Evolutionary conservation across 495 filamentous ascomycete genomes (phyloP).

Genomic region (Hypoxylon fragiforme): DNA sequence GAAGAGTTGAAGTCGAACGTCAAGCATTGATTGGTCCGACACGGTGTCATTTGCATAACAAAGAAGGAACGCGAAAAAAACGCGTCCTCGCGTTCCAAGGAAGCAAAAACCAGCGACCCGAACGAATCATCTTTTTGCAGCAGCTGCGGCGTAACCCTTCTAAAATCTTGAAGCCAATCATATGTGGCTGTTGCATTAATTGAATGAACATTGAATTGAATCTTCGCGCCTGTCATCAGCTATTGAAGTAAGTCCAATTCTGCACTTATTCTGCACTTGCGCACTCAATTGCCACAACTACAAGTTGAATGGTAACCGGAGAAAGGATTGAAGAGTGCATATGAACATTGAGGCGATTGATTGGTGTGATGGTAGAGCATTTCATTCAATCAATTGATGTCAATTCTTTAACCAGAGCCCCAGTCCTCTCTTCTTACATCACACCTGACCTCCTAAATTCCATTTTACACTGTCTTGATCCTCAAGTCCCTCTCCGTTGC

Average conservation of each 20-base stretch:
- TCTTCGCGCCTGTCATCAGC: constrained; percentile 28
- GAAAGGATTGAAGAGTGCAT: no score
- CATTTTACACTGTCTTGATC: no score
- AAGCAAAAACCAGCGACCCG: constrained; percentile 2
- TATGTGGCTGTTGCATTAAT: constrained; percentile 25
- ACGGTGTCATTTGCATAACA: constrained; percentile 25
- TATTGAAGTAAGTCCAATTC: no score
- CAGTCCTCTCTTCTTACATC: no score
- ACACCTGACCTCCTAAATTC: no score
- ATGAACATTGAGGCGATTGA: no score
- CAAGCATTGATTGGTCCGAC: constrained; percentile 25
- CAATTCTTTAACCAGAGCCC: not conserved
- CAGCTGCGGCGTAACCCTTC: constrained; percentile 9
- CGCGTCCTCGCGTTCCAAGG: constrained; percentile 26
- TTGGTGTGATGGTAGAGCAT: no score
- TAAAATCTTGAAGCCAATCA: constrained; percentile 32
- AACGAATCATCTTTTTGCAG: constrained; percentile 14
- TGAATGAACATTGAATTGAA: no score
- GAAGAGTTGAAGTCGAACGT: constrained; percentile 10
- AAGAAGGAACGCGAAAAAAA: constrained; percentile 12
- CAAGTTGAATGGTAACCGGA: no score
- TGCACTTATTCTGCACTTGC: constrained; percentile 2
- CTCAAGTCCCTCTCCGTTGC: not conserved
- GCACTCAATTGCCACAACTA: not conserved
- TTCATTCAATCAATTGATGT: not conserved